Percentiles rank a stretch among this genome's conserved stretches.
Evolutionary conservation across 2,329 filamentous ascomycete species (phyloP).

Genomic region (Sarocladium kiliense): DNA sequence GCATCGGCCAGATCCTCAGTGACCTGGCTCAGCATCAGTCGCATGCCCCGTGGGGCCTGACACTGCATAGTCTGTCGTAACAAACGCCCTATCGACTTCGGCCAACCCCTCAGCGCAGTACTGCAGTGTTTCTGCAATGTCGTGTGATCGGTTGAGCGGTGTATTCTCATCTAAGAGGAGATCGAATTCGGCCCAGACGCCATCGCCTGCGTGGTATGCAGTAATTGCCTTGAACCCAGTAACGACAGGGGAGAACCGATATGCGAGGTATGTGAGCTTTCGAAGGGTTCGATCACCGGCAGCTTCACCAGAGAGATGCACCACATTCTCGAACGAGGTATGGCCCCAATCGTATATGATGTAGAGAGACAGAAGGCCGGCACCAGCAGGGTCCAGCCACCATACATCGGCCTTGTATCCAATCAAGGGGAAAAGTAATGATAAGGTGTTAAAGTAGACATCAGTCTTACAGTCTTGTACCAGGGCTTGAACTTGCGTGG

Average conservation of each 20-base stretch:
- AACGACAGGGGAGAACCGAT: slow-evolving; percentile 26
- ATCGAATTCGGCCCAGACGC: slow-evolving; percentile 28
- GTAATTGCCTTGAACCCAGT: slow-evolving; percentile 27
- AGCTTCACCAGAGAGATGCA: slow-evolving; percentile 25
- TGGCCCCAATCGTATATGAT: slow-evolving; percentile 66
- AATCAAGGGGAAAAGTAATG: slow-evolving; percentile 76
- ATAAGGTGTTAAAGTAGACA: slow-evolving; percentile 83
- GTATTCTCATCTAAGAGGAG: slow-evolving; percentile 25
- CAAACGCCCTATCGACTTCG: slow-evolving; percentile 27
- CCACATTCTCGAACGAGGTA: slow-evolving; percentile 35
- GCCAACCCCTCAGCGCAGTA: slow-evolving; percentile 27
- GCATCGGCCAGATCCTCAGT: too few relatives aligned
- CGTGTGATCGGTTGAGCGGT: slow-evolving; percentile 23
- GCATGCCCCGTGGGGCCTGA: slow-evolving; percentile 26
- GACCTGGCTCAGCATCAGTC: slow-evolving; percentile 15
- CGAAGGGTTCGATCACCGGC: slow-evolving; percentile 22
- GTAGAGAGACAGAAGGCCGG: slow-evolving; percentile 56
- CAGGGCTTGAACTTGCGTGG: slow-evolving; percentile 74
- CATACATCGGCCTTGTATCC: slow-evolving; percentile 54
- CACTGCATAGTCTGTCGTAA: slow-evolving; percentile 28
- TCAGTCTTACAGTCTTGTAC: slow-evolving; percentile 50
- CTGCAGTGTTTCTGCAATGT: slow-evolving; percentile 28
- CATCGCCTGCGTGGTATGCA: slow-evolving; percentile 28
- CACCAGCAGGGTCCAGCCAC: slow-evolving; percentile 63
- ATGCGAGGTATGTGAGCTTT: slow-evolving; percentile 27